These are phyloP conservation scores for Calophaca sinica DNA, from an alignment of 306 rosid species.

Conservation along the genomic window DNA sequence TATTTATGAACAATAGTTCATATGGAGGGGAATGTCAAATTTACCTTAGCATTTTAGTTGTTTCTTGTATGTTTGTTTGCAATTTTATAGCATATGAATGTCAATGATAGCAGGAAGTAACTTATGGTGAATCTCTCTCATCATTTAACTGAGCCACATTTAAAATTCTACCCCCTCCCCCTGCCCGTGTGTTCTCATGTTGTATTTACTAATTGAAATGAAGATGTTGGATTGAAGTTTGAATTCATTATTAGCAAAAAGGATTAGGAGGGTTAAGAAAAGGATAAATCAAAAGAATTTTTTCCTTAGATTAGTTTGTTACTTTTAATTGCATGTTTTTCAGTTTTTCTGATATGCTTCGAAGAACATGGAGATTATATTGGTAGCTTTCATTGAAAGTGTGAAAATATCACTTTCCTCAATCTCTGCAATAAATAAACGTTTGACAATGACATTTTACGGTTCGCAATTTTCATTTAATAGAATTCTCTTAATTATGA, in stretches of 20 bases:
- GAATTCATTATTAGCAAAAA: not conserved
- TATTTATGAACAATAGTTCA: not conserved
- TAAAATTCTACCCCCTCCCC: not conserved
- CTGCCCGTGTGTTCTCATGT: not conserved
- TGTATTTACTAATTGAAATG: not conserved
- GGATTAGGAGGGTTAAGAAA: conserved; percentile 16
- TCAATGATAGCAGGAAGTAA: not conserved
- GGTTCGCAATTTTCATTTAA: conserved; percentile 17
- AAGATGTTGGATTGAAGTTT: conserved; percentile 15
- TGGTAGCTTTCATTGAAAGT: not conserved
- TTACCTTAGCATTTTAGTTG: conserved; percentile 1
- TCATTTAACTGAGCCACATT: conserved; percentile 18
- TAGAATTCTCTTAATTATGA: conserved; percentile 1
- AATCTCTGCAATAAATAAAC: not conserved
- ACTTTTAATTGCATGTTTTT: not conserved
- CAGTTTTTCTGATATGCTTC: not conserved
- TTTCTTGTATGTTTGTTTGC: not conserved
- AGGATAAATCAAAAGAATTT: not conserved
- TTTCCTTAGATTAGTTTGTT: not conserved
- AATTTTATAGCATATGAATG: conserved; percentile 19
- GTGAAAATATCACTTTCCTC: not conserved
- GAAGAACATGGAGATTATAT: conserved; percentile 4
- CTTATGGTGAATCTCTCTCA: not conserved
- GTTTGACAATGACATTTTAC: conserved; percentile 13
- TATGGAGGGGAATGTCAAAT: conserved; percentile 15